Evolutionary conservation across 2,329 filamentous ascomycete genomes (phyloP).

Genomic region (Escovopsis weberi): DNA sequence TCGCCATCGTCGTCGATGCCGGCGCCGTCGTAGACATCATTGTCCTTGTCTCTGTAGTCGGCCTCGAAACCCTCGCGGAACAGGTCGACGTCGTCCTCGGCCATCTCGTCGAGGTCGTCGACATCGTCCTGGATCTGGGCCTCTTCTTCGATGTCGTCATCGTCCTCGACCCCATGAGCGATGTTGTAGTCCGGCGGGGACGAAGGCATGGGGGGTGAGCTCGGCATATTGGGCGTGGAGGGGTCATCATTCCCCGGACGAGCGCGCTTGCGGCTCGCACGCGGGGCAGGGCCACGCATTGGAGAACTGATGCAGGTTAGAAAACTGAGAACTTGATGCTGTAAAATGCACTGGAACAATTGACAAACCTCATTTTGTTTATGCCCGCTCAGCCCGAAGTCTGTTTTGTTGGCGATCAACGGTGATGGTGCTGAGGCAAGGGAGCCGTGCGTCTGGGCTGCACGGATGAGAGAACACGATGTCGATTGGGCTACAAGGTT

Average conservation of each 20-base stretch:
- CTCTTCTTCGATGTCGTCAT: constrained; percentile 59
- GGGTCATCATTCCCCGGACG: constrained; percentile 37
- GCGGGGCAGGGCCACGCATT: constrained; percentile 48
- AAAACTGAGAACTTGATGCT: no score
- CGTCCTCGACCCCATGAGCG: constrained; percentile 51
- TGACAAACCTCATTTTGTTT: constrained; percentile 9
- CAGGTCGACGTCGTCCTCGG: constrained; percentile 67
- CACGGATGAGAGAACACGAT: no score
- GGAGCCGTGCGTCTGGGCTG: no score
- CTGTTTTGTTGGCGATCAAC: neutral
- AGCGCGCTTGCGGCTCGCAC: constrained; percentile 40
- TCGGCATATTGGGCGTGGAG: constrained; percentile 34
- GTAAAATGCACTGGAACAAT: no score
- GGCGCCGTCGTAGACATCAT: constrained; percentile 54
- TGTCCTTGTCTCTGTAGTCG: constrained; percentile 53
- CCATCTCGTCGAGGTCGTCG: constrained; percentile 67
- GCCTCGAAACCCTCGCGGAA: constrained; percentile 61
- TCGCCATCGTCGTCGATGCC: constrained; percentile 68
- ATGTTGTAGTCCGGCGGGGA: constrained; percentile 51
- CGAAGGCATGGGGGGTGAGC: constrained; percentile 51
- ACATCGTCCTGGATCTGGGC: constrained; percentile 57
- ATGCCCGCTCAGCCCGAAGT: neutral
- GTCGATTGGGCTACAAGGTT: neutral
- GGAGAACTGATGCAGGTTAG: constrained; percentile 49
- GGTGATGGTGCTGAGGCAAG: no score